Evolutionary conservation across 306 rosid genomes (phyloP), one percentile per base, ranked within the genome.

Genomic region (Rosa lucieae): DNA sequence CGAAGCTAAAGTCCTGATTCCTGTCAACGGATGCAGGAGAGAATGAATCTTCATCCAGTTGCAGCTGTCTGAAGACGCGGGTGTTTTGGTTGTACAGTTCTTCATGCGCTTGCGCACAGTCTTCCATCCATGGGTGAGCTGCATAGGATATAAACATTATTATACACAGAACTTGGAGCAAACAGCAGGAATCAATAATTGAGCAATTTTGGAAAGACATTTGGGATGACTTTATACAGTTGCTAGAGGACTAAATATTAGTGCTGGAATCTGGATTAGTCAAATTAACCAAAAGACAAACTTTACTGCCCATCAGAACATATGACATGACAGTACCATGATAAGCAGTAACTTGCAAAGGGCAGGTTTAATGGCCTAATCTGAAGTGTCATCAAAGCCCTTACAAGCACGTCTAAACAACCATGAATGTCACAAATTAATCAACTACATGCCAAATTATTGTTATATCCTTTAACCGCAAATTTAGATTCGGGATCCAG

Each of bases 41-140:
- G 17, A 67, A 74, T 9, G 79, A 85, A 81, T 48, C 77, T 13
- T 62, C 66, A 53, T 75, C 69, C 56, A 43, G 46, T 66, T 78
- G 65, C 67, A 66, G 73, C n/a, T 77, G 67, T 18, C 51, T 47
- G 62, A 67, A 32, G 67, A 70, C 68, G 48, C 40, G 62, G 68
- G 26, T 42, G 14, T 77, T 48, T 68, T 63, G 75, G 42, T 65
- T 42, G 42, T 63, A 21, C 11, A 48, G 29, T 81, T 78, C 85
- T 81, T 58, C 73, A 73, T 70, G 70, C n/a, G 43, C 67, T 70
- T 63, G 58, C n/a, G 72, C 81, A 83, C 78, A 76, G 83, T 82
- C 83, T 73, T 87, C 84, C 93, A 92, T 87, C 97, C 94, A 92
- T 82, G 87, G 79, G 86, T 92, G 97, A 67, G 81, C 97, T 92